Conservation (phyloP, 2,329 filamentous ascomycete genomes). For the Curvularia eragrostidis region DNA sequence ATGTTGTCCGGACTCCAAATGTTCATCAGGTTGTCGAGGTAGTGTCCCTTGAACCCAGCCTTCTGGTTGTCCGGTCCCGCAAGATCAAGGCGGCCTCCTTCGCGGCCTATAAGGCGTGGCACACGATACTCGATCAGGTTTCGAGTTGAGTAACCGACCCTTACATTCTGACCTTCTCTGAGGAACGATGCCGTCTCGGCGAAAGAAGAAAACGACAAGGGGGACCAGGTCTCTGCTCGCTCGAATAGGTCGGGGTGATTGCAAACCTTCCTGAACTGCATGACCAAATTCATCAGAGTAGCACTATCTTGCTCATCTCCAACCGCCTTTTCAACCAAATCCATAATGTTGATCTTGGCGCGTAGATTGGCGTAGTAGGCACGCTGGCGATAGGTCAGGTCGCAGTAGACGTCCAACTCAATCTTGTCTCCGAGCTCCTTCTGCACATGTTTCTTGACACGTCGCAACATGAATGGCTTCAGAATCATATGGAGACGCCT, state of each 20-base stretch:
- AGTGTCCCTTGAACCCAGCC: slow-evolving; percentile 82
- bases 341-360: slow-evolving; percentile 98
- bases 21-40: slow-evolving; percentile 82
- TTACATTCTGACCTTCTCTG: slow-evolving; percentile 80
- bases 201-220: slow-evolving; percentile 82
- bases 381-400: slow-evolving; percentile 93
- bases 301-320: slow-evolving; percentile 95
- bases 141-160: slow-evolving; percentile 85
- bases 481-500: slow-evolving; percentile 98
- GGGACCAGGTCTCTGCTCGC: slow-evolving; percentile 87
- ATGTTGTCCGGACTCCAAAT: slow-evolving; percentile 87
- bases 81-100: slow-evolving; percentile 77
- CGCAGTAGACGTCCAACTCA: slow-evolving; percentile 93
- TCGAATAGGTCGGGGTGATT: slow-evolving; percentile 98
- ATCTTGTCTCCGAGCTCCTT: slow-evolving; percentile 99
- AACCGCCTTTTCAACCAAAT: slow-evolving; percentile 95
- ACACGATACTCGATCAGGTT: slow-evolving; percentile 85
- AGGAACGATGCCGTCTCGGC: slow-evolving; percentile 96
- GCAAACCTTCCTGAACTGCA: slow-evolving; percentile 99
- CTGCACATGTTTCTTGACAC: slow-evolving; percentile 99
- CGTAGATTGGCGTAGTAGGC: slow-evolving; percentile 91
- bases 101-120: slow-evolving; percentile 81
- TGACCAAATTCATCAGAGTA: slow-evolving; percentile 97
- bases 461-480: slow-evolving; percentile 98
- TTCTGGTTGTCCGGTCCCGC: slow-evolving; percentile 73